Evolutionary conservation across 2,329 filamentous ascomycete species (phyloP).

Genomic region (Aspergillus uvarum): DNA sequence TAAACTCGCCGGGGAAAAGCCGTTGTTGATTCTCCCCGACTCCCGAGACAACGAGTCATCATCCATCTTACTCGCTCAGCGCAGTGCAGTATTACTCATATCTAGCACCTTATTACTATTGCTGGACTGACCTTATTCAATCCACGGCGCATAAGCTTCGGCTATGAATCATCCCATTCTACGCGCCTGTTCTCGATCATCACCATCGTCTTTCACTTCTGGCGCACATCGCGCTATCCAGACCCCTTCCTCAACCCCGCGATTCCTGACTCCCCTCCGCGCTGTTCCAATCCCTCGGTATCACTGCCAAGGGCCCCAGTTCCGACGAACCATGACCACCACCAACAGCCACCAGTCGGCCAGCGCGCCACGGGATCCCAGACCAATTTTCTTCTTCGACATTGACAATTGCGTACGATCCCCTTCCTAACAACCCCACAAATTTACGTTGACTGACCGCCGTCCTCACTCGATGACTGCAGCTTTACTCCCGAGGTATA

Average conservation of each 20-base stretch:
- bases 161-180: conserved; percentile 8
- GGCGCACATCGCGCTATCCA: background rate
- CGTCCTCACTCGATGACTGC: background rate
- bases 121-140: background rate
- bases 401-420: conserved; percentile 86
- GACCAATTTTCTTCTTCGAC: conserved; percentile 74
- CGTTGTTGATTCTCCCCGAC: background rate
- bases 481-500: conserved; percentile 81
- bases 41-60: background rate
- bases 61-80: background rate
- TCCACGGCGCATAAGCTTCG: background rate
- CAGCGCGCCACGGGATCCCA: conserved; percentile 33
- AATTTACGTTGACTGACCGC: conserved; percentile 15
- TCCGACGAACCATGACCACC: conserved; percentile 24
- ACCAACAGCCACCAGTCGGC: background rate
- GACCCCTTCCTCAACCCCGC: background rate
- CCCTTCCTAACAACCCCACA: background rate
- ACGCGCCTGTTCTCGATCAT: background rate
- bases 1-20: background rate
- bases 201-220: background rate
- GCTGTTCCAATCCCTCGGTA: background rate
- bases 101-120: no score
- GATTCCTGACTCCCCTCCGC: background rate
- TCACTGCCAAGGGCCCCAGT: background rate
- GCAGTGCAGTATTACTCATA: no score